A percentile compares a stretch with the other conserved stretches of the same genome.
Evolutionary conservation across 1,284 basidiomycete genomes (phyloP).

Genomic region (Cerrena zonata): DNA sequence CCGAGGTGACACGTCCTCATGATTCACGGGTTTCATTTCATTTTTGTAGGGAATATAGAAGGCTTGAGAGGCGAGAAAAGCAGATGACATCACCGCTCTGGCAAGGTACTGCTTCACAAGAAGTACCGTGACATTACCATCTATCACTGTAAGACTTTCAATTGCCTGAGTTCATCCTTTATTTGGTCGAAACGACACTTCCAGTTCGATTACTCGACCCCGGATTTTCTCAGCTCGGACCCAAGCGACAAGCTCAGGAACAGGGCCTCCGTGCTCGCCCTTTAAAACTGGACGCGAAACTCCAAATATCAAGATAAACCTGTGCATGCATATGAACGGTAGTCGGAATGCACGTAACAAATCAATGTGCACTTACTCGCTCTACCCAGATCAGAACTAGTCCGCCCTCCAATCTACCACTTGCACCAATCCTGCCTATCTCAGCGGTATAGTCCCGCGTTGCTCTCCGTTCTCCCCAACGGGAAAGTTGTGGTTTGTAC

Average conservation of each 20-base stretch:
- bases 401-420: conserved; percentile 53
- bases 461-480: conserved; percentile 51
- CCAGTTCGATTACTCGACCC: conserved; percentile 53
- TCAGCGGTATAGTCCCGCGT: conserved; percentile 68
- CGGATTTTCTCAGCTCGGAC: conserved; percentile 48
- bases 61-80: no score
- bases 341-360: not conserved
- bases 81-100: no score
- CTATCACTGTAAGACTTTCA: not conserved
- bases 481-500: conserved; percentile 40
- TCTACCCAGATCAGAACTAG: conserved; percentile 75
- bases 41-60: no score
- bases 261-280: conserved; percentile 16
- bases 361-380: conserved; percentile 35
- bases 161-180: conserved; percentile 17
- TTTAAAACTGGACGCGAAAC: conserved; percentile 34
- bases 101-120: no score
- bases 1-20: no score
- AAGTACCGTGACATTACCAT: no score
- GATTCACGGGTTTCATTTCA: no score
- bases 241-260: conserved; percentile 36
- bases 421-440: conserved; percentile 49
- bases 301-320: conserved; percentile 65
- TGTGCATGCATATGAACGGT: conserved; percentile 12
- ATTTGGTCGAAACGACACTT: conserved; percentile 56